These are phyloP conservation scores for Ascochyta fabae DNA, from an alignment of 2,329 filamentous ascomycete species.

Conservation along the genomic window DNA sequence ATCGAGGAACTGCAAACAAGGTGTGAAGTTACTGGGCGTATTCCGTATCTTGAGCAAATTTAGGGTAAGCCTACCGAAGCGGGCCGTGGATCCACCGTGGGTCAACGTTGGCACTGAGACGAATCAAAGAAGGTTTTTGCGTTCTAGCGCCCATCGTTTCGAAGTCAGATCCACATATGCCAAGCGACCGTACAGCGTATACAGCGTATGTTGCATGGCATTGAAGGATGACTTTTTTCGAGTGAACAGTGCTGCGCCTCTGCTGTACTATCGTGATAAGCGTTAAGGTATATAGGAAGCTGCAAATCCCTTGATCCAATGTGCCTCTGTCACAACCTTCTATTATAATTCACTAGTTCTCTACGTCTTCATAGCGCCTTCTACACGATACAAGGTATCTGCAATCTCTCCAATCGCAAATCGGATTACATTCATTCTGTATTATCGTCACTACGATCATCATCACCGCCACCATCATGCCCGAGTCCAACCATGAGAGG, in stretches of 20 bases:
- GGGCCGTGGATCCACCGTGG: not conserved
- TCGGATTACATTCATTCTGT: no score
- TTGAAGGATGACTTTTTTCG: not conserved
- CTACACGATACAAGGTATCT: no score
- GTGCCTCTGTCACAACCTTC: not conserved
- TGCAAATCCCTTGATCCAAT: not conserved
- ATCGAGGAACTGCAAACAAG: not conserved
- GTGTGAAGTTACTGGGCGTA: constrained; percentile 1
- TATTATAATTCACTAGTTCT: not conserved
- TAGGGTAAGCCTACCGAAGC: not conserved
- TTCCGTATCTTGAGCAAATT: not conserved
- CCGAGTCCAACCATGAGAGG: constrained; percentile 45
- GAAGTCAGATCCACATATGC: not conserved
- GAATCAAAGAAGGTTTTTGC: constrained; percentile 1
- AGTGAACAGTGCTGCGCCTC: not conserved
- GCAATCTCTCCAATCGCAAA: no score
- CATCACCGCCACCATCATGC: constrained; percentile 43
- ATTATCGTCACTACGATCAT: not conserved
- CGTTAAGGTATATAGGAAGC: not conserved
- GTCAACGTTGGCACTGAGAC: not conserved
- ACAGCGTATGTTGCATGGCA: not conserved
- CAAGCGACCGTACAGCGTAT: constrained; percentile 10
- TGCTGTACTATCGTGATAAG: not conserved
- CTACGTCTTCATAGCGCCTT: not conserved
- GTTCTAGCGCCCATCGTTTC: not conserved